A percentile compares a stretch with the other conserved stretches of the same genome.
Evolutionary conservation across 805 yeast genomes (phyloP).

Genomic region (Barnettozyma populi): DNA sequence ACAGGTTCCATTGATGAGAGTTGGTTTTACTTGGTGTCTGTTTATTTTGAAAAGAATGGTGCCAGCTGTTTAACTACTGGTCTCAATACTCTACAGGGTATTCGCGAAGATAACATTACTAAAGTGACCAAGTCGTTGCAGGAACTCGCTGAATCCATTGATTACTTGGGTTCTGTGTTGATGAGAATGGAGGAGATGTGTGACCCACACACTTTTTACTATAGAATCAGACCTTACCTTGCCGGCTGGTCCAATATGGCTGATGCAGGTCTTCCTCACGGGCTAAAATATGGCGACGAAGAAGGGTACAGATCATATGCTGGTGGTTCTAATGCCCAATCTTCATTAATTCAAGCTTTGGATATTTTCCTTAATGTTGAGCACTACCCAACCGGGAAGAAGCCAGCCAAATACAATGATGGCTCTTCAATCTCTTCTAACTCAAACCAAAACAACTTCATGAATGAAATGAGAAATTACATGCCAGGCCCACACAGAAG

Average conservation of each 20-base stretch:
- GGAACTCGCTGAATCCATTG: conserved; percentile 67
- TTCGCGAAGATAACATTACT: conserved; percentile 39
- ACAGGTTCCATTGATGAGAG: conserved; percentile 89
- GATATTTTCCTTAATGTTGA: conserved; percentile 72
- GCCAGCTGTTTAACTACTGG: conserved; percentile 67
- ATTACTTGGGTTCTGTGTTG: conserved; percentile 63
- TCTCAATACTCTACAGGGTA: conserved; percentile 55
- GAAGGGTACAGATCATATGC: conserved; percentile 49
- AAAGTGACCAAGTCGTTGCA: conserved; percentile 46
- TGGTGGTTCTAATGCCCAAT: conserved; percentile 95
- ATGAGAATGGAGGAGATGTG: conserved; percentile 89
- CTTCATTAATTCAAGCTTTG: conserved; percentile 80
- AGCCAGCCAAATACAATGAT: conserved; percentile 23
- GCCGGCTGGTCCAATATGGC: conserved; percentile 96
- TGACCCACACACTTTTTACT: conserved; percentile 89
- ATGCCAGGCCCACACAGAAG: conserved; percentile 87
- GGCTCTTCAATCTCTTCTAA: conserved; percentile 21
- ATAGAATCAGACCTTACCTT: conserved; percentile 77
- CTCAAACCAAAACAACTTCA: conserved; percentile 43
- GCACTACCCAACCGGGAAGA: conserved; percentile 73
- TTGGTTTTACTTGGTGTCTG: conserved; percentile 90
- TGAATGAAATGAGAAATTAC: conserved; percentile 78
- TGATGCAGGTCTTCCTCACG: conserved; percentile 74
- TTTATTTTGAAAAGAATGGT: conserved; percentile 79
- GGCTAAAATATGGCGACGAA: conserved; percentile 73